Evolutionary conservation across 352 stramenopile species (phyloP), one percentile per base, ranked within the genome.

Genomic region (Detonula confervacea): DNA sequence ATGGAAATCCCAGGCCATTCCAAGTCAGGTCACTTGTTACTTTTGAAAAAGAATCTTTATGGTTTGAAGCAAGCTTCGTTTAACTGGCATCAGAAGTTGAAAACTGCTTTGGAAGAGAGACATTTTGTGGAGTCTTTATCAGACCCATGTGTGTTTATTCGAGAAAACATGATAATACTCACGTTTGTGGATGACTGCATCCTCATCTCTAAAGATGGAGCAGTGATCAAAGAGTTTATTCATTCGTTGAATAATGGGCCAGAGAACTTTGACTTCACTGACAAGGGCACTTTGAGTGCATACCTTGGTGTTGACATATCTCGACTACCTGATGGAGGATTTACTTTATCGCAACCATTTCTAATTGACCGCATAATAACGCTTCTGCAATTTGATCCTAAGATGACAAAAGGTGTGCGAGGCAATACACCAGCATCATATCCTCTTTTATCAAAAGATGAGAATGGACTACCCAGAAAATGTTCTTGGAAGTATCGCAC

Each of bases 11-110:
- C 9, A n/a, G 18, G 18, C 14, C 7, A 65, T 46, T 72, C 20
- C 4, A 46, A 54, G 24, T 27, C 1, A 39, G 6, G 25, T 14
- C 66, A 71, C 12, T 2, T 86, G 27, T 27, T 73, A 0, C 68
- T 68, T 2, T 55, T 87, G 0, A 75, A 75, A 16, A 75, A 70
- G 2, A 67, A 35, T 27, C 11, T 87, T 1, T 87, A 87, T 55
- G 75, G 81, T 6, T 62, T 87, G 18, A 86, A 83, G n/a, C 56
- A 87, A 67, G 70, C 60, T 9, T 33, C 30, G 0, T 3, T 47
- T 12, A 85, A 81, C 25, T 88, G 78, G 76, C 52, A 74, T 62
- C n/a, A 81, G 8, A 77, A 65, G 25, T 20, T 87, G 2, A 76
- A 88, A 18, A 16, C 20, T 47, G 62, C 33, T 37, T 35, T 88